Evolutionary conservation across 2,329 filamentous ascomycete species (phyloP).

Genomic region (Scedosporium minutisporum): DNA sequence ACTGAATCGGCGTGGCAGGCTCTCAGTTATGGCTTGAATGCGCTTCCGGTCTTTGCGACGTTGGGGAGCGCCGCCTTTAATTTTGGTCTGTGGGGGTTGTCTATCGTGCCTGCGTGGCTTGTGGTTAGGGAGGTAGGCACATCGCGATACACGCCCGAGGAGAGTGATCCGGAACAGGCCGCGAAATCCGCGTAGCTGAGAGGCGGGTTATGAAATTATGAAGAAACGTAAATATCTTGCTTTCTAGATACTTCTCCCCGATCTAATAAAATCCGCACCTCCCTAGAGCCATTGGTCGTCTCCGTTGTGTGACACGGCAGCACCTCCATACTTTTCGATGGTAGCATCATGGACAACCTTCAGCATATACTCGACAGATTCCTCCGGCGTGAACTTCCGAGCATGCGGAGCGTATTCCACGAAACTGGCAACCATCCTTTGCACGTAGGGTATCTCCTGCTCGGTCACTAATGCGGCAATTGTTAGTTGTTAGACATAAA

Average conservation of each 20-base stretch:
- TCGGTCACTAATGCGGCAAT: background rate
- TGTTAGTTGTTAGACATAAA: background rate
- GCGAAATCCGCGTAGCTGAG: no score
- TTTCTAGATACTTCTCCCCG: background rate
- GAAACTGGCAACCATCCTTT: background rate
- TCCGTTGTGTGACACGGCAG: background rate
- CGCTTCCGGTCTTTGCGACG: slow-evolving; percentile 50
- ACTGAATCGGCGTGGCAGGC: slow-evolving; percentile 67
- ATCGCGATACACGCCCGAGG: no score
- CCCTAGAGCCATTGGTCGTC: background rate
- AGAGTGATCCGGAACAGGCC: no score
- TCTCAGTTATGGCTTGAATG: slow-evolving; percentile 59
- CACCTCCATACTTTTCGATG: background rate
- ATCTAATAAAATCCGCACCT: no score
- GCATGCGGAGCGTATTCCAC: background rate
- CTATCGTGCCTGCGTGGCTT: slow-evolving; percentile 57
- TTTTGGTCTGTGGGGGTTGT: slow-evolving; percentile 56
- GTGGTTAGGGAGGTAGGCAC: slow-evolving; percentile 23
- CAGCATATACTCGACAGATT: background rate
- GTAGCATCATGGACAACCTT: background rate
- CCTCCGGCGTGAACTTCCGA: background rate
- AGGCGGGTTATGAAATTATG: no score
- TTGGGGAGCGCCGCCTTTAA: slow-evolving; percentile 62
- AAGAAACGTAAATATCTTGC: no score
- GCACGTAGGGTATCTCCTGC: background rate